Base-by-base conservation (phyloP, 2,329 filamentous ascomycete species). In the Exophiala dermatitidis region DNA sequence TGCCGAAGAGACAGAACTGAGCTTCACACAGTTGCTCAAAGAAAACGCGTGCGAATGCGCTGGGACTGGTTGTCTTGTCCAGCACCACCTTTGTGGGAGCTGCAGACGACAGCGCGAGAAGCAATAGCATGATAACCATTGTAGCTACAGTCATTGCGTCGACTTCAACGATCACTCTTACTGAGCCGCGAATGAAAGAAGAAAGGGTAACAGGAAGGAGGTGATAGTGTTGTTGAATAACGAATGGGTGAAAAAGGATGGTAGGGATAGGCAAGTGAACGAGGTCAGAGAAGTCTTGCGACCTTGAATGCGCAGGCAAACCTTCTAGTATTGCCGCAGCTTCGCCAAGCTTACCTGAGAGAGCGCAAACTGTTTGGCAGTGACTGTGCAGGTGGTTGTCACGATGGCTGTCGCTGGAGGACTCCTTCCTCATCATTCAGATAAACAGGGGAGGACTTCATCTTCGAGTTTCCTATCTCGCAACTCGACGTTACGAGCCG, bases 1-100 rank as follows among this genome's bases (percentile, higher is more conserved):
- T 8, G 32, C 54, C 54, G 33, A 54, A 50, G 26, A 54, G 46
- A 50, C 57, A 59, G 5, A 34, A 44, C 33, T 54, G 46, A n/a
- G 37, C 37, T 8, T 36, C 36, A 48, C 55, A 57, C 19, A 57
- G 34, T 5, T 43, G 48, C n/a, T 57, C 44, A 28, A 53, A 12
- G 44, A 49, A 10, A 10, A 4, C 37, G 10, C 33, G 28, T n/a
- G 41, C 34, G 26, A 28, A 46, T 31, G 32, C 40, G 26, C 41
- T 42, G 5, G 46, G 32, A 33, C 48, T 31, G 41, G 10, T 31
- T 8, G 46, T 31, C 29, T 38, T 32, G 36, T 36, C 41, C 33
- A 43, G 41, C 34, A 50, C 52, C 34, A 50, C 54, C 36, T 48
- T 43, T 12, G 50, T 56, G 5, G 57, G 57, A 9, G 53, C 53